These are phyloP conservation scores for Tulasnella sp. DNA, from an alignment of 768 basidiomycete genomes.

Conservation along the genomic window DNA sequence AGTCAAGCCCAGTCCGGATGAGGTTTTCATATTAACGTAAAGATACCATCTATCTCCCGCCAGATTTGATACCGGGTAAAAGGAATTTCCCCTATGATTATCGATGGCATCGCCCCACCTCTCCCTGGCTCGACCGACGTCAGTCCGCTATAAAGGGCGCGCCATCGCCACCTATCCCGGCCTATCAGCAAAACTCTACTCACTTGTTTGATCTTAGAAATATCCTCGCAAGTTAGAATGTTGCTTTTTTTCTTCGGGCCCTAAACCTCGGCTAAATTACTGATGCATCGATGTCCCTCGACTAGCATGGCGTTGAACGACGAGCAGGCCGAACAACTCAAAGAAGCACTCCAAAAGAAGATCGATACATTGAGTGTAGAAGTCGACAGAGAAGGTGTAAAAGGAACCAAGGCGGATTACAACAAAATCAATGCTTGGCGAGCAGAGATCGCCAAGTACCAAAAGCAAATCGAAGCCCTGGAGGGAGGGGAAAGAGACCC, in stretches of 20 bases:
- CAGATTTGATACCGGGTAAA: neutral
- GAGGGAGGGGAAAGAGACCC: neutral
- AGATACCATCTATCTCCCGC: neutral
- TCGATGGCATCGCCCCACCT: conserved; percentile 35
- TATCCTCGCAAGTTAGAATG: no score
- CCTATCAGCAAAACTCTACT: neutral
- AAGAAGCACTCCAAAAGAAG: neutral
- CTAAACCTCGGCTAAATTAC: neutral
- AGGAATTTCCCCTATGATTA: conserved; percentile 32
- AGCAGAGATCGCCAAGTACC: neutral
- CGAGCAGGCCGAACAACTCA: neutral
- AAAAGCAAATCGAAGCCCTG: neutral
- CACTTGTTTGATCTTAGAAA: no score
- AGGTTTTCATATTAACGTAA: neutral
- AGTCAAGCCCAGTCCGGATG: no score
- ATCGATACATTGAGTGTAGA: neutral
- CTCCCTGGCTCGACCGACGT: conserved; percentile 51
- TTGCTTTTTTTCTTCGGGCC: no score
- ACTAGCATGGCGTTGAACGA: neutral
- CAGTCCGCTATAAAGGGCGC: neutral
- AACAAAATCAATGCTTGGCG: neutral
- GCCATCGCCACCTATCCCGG: neutral
- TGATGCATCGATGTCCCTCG: neutral
- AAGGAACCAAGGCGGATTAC: neutral
- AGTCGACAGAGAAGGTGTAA: neutral